Percentiles rank a stretch among this genome's conserved stretches.
Evolutionary conservation across 257 asterid species (phyloP).

Genomic region (Solanum ossicruentum): DNA sequence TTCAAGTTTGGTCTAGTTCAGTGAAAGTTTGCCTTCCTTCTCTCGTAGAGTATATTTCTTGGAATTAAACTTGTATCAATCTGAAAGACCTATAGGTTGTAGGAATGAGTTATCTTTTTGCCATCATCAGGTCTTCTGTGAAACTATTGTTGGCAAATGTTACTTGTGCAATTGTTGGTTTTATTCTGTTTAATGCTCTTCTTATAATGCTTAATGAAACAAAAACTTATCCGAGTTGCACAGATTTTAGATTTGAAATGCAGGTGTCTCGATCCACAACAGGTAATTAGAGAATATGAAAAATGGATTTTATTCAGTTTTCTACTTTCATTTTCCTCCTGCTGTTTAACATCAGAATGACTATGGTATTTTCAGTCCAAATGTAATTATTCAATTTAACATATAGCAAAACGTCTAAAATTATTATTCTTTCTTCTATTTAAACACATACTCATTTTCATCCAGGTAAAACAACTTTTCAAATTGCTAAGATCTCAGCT

Average conservation of each 20-base stretch:
- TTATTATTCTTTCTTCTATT: background rate
- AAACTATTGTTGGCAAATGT: background rate
- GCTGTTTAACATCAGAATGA: background rate
- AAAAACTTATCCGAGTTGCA: background rate
- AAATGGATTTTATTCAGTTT: background rate
- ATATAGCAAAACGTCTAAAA: background rate
- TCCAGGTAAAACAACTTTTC: background rate
- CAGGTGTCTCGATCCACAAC: background rate
- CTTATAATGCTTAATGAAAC: background rate
- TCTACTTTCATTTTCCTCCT: background rate
- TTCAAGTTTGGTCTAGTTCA: constrained; percentile 52
- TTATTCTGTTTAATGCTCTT: background rate
- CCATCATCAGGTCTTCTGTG: background rate
- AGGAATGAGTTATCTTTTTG: background rate
- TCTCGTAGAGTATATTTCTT: background rate
- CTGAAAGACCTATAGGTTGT: background rate
- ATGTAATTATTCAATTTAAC: background rate
- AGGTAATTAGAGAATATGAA: background rate
- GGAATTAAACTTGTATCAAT: background rate
- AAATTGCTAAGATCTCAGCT: background rate
- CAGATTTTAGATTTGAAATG: background rate
- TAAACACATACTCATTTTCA: background rate
- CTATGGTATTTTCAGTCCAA: background rate
- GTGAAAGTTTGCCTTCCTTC: background rate
- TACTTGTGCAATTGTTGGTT: background rate